phyloP scores from a whole-genome alignment of 2,329 filamentous ascomycete genomes.

The Colletotrichum agaves region DNA sequence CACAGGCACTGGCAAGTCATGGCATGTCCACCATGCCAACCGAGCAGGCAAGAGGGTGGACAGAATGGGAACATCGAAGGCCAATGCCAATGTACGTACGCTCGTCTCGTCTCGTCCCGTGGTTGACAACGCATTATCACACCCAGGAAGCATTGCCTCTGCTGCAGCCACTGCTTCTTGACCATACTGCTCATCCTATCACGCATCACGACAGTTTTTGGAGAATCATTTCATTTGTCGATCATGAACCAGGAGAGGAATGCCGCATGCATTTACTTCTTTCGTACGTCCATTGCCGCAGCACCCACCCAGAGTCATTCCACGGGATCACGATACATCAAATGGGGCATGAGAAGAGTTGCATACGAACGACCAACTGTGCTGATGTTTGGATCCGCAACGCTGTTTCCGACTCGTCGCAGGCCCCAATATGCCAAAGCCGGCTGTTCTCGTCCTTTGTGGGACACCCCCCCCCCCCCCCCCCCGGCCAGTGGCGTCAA shows the following conservation, averaged over 20 bases:
- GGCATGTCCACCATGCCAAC: background rate
- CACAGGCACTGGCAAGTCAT: background rate
- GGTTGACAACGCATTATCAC: conserved; percentile 34
- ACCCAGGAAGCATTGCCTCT: conserved; percentile 4
- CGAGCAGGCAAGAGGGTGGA: background rate
- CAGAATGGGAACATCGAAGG: conserved; percentile 20
- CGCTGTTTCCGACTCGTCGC: conserved; percentile 32
- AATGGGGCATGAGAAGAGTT: background rate
- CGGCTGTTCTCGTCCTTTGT: conserved; percentile 15
- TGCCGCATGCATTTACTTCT: conserved; percentile 29
- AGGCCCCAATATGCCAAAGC: conserved; percentile 15
- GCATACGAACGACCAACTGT: background rate
- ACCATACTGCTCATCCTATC: conserved; percentile 23
- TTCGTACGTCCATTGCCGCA: conserved; percentile 5
- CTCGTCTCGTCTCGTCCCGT: conserved; percentile 24
- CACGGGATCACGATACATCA: background rate
- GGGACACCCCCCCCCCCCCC: background rate
- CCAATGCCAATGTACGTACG: background rate
- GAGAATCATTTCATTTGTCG: conserved; percentile 25
- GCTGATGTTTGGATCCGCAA: conserved; percentile 17
- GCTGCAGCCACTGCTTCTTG: conserved; percentile 23
- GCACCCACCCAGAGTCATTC: background rate
- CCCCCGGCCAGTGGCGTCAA: background rate
- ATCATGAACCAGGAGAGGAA: conserved; percentile 29
- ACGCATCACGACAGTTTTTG: conserved; percentile 7